Percentiles rank a stretch among this genome's conserved stretches.
These are phyloP conservation scores for Globisporangium parvum DNA, from an alignment of 352 stramenopile genomes.

Conservation along the genomic window DNA sequence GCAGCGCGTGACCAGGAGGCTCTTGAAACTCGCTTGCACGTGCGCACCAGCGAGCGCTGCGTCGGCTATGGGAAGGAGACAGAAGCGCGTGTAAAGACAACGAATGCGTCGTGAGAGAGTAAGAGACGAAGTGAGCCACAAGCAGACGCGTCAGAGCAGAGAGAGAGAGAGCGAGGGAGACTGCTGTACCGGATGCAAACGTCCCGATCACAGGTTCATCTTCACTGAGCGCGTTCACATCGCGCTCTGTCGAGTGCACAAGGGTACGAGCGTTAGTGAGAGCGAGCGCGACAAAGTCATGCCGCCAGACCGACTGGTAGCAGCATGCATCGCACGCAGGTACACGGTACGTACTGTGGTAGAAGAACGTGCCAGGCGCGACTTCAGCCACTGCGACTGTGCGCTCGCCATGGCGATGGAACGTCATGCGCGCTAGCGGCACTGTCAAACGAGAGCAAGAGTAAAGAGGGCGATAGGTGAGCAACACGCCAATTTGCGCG, in stretches of 20 bases:
- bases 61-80: slow-evolving; percentile 13
- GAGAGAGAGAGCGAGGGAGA: neutral
- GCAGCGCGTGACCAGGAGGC: slow-evolving; percentile 68
- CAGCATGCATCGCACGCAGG: neutral
- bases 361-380: slow-evolving; percentile 44
- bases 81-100: neutral
- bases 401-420: slow-evolving; percentile 26
- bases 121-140: neutral
- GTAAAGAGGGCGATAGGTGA: neutral
- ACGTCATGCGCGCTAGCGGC: slow-evolving; percentile 26
- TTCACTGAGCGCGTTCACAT: slow-evolving; percentile 40
- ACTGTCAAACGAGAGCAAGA: slow-evolving; percentile 5
- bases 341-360: slow-evolving; percentile 47
- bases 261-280: neutral
- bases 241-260: slow-evolving; percentile 29
- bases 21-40: slow-evolving; percentile 62
- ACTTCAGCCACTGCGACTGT: slow-evolving; percentile 48
- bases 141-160: neutral
- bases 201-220: slow-evolving; percentile 60
- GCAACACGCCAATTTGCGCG: neutral
- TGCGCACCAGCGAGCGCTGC: slow-evolving; percentile 37
- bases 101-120: neutral
- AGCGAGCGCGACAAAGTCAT: neutral
- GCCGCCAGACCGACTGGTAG: neutral
- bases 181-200: slow-evolving; percentile 29